phyloP scores from a whole-genome alignment of 768 basidiomycete species.

The Naematelia aurantialba region DNA sequence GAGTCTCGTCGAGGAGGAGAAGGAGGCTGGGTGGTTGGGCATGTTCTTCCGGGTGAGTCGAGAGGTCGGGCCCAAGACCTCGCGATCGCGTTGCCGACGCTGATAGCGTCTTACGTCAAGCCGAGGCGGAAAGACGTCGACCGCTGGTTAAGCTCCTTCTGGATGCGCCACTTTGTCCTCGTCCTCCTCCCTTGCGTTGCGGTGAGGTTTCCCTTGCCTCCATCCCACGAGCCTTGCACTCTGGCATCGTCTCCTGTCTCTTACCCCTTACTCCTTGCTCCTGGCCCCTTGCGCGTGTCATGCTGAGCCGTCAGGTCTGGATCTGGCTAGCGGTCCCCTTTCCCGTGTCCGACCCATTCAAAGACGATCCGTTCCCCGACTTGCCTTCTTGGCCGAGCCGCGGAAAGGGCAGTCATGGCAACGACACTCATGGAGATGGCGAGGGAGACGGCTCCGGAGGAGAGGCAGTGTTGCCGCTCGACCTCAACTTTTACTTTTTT shows the following conservation, averaged over 20 bases:
- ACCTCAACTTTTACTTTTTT: conserved; percentile 54
- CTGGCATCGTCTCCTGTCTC: no score
- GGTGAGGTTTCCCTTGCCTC: conserved; percentile 43
- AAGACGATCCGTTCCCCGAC: conserved; percentile 47
- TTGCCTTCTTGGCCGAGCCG: conserved; percentile 34
- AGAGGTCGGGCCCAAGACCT: conserved; percentile 6
- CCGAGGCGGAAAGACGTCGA: conserved; percentile 50
- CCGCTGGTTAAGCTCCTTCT: conserved; percentile 50
- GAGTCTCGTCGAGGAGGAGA: conserved; percentile 21
- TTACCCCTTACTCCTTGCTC: no score
- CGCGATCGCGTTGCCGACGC: no score
- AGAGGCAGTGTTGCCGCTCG: conserved; percentile 42
- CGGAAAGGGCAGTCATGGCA: conserved; percentile 13
- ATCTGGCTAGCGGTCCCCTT: conserved; percentile 53
- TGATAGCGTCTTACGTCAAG: conserved; percentile 26
- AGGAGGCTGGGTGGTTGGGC: conserved; percentile 22
- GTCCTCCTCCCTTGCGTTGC: conserved; percentile 50
- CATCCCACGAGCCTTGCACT: no score
- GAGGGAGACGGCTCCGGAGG: not conserved
- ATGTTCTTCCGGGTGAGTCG: conserved; percentile 35
- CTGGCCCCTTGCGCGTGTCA: no score
- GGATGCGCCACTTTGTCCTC: conserved; percentile 51
- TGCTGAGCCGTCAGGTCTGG: no score
- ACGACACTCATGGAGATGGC: conserved; percentile 3
- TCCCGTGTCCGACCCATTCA: conserved; percentile 51